phyloP scores from a whole-genome alignment of 2,329 filamentous ascomycete genomes.

The Penicillium paneum region DNA sequence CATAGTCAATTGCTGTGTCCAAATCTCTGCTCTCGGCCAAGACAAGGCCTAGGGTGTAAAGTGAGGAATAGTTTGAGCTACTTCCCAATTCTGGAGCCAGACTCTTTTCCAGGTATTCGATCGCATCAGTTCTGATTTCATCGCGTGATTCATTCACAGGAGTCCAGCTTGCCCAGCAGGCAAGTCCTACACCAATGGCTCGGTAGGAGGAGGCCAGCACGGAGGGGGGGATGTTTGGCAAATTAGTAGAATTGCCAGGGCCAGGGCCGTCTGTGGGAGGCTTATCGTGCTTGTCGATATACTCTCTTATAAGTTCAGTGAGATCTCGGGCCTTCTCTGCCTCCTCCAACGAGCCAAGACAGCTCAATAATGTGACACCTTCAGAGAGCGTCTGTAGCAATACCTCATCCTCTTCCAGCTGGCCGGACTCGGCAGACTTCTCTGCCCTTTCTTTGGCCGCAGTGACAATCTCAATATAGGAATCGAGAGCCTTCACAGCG shows the following conservation, averaged over 20 bases:
- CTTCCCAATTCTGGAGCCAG: slow-evolving; percentile 65
- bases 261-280: slow-evolving; percentile 22
- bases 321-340: slow-evolving; percentile 76
- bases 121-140: slow-evolving; percentile 72
- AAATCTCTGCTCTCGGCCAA: slow-evolving; percentile 83
- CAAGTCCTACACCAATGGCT: slow-evolving; percentile 79
- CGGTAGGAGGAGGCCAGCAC: slow-evolving; percentile 72
- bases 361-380: slow-evolving; percentile 75
- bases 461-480: slow-evolving; percentile 83
- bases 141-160: slow-evolving; percentile 69
- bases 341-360: slow-evolving; percentile 70
- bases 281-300: slow-evolving; percentile 62
- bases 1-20: slow-evolving; percentile 72
- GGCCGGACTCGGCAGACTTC: slow-evolving; percentile 61
- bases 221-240: slow-evolving; percentile 52
- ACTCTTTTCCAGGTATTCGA: slow-evolving; percentile 70
- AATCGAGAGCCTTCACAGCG: slow-evolving; percentile 85
- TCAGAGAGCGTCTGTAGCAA: slow-evolving; percentile 76
- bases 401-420: slow-evolving; percentile 75
- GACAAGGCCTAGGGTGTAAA: slow-evolving; percentile 80
- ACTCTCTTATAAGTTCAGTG: slow-evolving; percentile 67
- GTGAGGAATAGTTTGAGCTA: slow-evolving; percentile 67
- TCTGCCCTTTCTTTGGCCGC: slow-evolving; percentile 79
- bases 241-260: slow-evolving; percentile 18
- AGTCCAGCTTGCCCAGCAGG: slow-evolving; percentile 81